Evolutionary conservation across 371 early-diverging fungal species (phyloP), one percentile per base, ranked within the genome.

Genomic region (Dichotomocladium elegans): DNA sequence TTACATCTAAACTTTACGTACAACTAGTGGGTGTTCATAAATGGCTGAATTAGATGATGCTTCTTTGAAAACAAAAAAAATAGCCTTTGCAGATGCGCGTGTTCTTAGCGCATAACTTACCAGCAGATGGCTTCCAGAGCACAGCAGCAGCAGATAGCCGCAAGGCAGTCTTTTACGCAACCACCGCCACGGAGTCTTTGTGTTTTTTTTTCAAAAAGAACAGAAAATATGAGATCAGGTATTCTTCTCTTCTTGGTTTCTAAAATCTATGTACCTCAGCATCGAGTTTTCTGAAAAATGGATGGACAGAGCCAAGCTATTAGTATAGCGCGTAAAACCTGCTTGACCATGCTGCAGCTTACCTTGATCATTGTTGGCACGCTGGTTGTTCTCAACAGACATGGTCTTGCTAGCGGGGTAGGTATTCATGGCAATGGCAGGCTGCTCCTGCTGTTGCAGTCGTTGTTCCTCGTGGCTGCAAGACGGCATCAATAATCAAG

Each of bases 101-200:
- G n/a, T n/a, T n/a, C n/a, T n/a, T n/a, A n/a, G n/a, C 30, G 21
- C 5, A 0, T 0, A 14, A 8, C 49, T 47, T 61, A 61, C 61
- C 61, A 61, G 42, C 61, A 61, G 19, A 61, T 61, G 27, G 61
- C 52, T 47, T 61, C 61, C 15, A 61, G 29, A 21, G 61, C 61
- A 50, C 66, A 65, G 61, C 68, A 68, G 60, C 61, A 68, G 57
- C 68, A 68, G 42, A 68, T 63, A 27, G 64, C 42, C 35, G 57
- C 63, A 47, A 68, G 51, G 47, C 68, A 68, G 47, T 58, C 68
- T 57, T 68, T 68, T 41, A 68, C 58, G 40, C 68, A 68, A 22
- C 68, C 68, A 58, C 68, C 68, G 53, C 68, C 68, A 35, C 68
- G 53, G n/a, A 68, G 54, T 51, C 68, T 62, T 22, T 37, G 14